These are phyloP conservation scores for Diutina catenulata DNA, from an alignment of 1,139 yeast genomes.

Conservation along the genomic window DNA sequence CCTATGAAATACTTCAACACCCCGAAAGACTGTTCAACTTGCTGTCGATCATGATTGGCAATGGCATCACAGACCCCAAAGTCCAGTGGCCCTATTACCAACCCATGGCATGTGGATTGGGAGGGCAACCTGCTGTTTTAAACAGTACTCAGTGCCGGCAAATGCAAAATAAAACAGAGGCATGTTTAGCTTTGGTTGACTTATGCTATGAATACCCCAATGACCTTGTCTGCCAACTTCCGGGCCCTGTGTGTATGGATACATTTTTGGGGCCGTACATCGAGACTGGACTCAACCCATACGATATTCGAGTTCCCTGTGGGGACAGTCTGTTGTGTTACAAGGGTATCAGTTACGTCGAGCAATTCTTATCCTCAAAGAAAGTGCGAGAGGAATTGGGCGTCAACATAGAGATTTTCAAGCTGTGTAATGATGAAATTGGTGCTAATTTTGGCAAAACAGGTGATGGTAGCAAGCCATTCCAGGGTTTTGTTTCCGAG, in stretches of 20 bases:
- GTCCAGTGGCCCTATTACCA: not conserved
- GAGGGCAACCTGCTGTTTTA: slow-evolving; percentile 70
- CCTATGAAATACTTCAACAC: not conserved
- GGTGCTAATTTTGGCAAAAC: slow-evolving; percentile 75
- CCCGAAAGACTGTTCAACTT: not conserved
- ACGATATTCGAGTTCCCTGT: slow-evolving; percentile 84
- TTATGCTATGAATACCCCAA: slow-evolving; percentile 74
- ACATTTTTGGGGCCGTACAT: slow-evolving; percentile 81
- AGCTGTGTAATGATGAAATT: slow-evolving; percentile 77
- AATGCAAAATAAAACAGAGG: slow-evolving; percentile 63
- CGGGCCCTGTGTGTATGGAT: slow-evolving; percentile 81
- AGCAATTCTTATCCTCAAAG: slow-evolving; percentile 54
- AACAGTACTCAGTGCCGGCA: slow-evolving; percentile 67
- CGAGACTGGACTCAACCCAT: slow-evolving; percentile 83
- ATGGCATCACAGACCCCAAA: not conserved
- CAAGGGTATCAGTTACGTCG: slow-evolving; percentile 54
- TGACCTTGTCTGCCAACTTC: slow-evolving; percentile 92
- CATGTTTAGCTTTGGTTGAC: slow-evolving; percentile 71
- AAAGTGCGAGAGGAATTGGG: slow-evolving; percentile 74
- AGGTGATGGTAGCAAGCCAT: slow-evolving; percentile 91
- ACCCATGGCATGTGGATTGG: not conserved
- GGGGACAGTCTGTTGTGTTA: slow-evolving; percentile 66
- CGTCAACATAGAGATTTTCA: slow-evolving; percentile 76
- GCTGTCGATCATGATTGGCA: not conserved
- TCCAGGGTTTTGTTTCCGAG: slow-evolving; percentile 51